Conservation (phyloP, 2,329 filamentous ascomycete species). For the Calonectria hawksworthii region DNA sequence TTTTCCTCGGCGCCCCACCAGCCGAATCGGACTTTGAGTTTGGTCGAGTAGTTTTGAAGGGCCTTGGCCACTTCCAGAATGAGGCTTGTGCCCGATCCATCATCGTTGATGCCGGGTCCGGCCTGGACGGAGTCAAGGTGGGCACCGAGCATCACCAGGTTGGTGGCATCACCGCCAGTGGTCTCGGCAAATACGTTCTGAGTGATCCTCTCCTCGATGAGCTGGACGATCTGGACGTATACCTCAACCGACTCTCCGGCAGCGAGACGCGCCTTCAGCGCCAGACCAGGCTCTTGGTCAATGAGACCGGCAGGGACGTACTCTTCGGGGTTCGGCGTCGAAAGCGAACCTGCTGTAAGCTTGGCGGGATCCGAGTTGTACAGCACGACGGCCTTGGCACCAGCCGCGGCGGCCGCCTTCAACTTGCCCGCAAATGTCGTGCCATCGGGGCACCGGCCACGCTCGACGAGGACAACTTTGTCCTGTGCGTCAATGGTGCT, state of each 20-base stretch:
- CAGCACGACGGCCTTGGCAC: slow-evolving; percentile 48
- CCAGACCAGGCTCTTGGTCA: slow-evolving; percentile 47
- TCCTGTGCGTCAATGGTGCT: slow-evolving; percentile 41
- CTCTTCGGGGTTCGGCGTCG: slow-evolving; percentile 42
- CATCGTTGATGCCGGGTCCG: slow-evolving; percentile 62
- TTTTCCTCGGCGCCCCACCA: slow-evolving; percentile 64
- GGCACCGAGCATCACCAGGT: slow-evolving; percentile 58
- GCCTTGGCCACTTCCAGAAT: slow-evolving; percentile 58
- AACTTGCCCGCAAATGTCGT: slow-evolving; percentile 50
- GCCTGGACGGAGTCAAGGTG: slow-evolving; percentile 60
- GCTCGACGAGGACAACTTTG: slow-evolving; percentile 51
- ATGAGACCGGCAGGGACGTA: slow-evolving; percentile 48
- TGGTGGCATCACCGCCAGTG: slow-evolving; percentile 57
- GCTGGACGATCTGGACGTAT: slow-evolving; percentile 51
- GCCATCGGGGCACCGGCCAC: slow-evolving; percentile 47
- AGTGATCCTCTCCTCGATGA: slow-evolving; percentile 55
- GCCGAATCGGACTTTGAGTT: slow-evolving; percentile 56
- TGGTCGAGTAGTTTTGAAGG: slow-evolving; percentile 52
- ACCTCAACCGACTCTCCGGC: slow-evolving; percentile 52
- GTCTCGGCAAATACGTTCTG: slow-evolving; percentile 63
- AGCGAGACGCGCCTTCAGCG: slow-evolving; percentile 47
- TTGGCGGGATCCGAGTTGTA: slow-evolving; percentile 49
- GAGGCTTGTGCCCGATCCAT: slow-evolving; percentile 58
- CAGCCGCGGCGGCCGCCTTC: slow-evolving; percentile 46
- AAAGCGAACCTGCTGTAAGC: slow-evolving; percentile 48